Percentiles rank a stretch among this genome's conserved stretches.
These are phyloP conservation scores for Ustilago shanxiensis DNA, from an alignment of 1,284 basidiomycete genomes.

Conservation along the genomic window DNA sequence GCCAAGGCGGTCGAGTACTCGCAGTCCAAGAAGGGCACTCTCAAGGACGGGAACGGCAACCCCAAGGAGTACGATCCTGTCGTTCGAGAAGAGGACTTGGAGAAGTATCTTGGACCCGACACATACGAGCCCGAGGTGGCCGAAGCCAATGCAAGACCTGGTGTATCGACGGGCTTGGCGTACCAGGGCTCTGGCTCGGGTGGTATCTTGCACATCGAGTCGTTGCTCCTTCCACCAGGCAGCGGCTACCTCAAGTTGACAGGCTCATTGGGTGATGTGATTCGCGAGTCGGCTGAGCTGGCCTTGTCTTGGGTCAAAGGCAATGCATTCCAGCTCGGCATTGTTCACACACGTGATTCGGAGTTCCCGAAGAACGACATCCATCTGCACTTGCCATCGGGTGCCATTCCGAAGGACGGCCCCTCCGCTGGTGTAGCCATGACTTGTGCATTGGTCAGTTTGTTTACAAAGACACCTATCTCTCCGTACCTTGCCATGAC, in stretches of 20 bases:
- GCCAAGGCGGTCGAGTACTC: constrained; percentile 80
- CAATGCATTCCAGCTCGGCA: constrained; percentile 83
- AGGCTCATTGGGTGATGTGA: constrained; percentile 78
- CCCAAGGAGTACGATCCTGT: constrained; percentile 75
- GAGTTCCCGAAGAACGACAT: constrained; percentile 85
- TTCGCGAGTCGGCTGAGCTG: constrained; percentile 88
- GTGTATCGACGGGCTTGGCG: constrained; percentile 84
- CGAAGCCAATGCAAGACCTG: constrained; percentile 79
- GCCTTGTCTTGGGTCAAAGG: constrained; percentile 79
- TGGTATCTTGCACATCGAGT: constrained; percentile 85
- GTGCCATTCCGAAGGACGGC: constrained; percentile 90
- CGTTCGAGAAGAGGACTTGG: constrained; percentile 81
- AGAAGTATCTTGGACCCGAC: constrained; percentile 84
- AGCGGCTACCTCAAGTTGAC: constrained; percentile 80
- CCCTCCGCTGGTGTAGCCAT: constrained; percentile 86
- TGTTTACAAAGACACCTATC: constrained; percentile 79
- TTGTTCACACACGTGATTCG: constrained; percentile 78
- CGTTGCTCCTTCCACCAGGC: constrained; percentile 78
- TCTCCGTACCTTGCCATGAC: constrained; percentile 67
- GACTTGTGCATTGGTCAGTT: constrained; percentile 85
- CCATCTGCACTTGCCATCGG: constrained; percentile 87
- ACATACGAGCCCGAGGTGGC: constrained; percentile 84
- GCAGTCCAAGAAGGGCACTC: constrained; percentile 75
- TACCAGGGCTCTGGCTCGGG: constrained; percentile 90
- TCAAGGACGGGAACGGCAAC: constrained; percentile 54